phyloP scores from a whole-genome alignment of 2,329 filamentous ascomycete genomes.

The Chalaropsis ovoidea region DNA sequence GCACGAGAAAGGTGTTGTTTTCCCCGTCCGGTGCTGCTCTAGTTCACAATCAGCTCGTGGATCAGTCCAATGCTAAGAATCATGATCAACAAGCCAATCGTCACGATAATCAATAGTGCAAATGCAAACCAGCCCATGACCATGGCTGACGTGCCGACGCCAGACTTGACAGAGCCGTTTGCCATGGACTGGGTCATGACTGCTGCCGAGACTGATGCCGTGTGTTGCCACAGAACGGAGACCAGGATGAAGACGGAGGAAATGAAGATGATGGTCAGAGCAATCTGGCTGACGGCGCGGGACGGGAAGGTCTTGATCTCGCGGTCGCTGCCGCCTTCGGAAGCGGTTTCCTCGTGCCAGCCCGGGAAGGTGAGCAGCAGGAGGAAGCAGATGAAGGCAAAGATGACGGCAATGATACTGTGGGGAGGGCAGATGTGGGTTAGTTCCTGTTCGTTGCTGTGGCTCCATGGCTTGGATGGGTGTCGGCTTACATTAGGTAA shows the following conservation, averaged over 20 bases:
- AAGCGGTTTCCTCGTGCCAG: conserved; percentile 76
- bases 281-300: conserved; percentile 81
- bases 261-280: conserved; percentile 83
- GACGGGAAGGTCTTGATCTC: conserved; percentile 93
- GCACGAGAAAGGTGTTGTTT: background rate
- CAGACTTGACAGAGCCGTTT: conserved; percentile 76
- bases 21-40: background rate
- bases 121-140: conserved; percentile 97
- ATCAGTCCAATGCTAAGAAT: conserved; percentile 84
- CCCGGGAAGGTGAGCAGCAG: conserved; percentile 93
- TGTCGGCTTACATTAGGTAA: conserved; percentile 66
- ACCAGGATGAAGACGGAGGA: conserved; percentile 61
- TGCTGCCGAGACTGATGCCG: conserved; percentile 87
- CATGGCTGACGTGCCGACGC: conserved; percentile 91
- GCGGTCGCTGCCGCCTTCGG: conserved; percentile 61
- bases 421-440: background rate
- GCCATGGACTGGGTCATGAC: conserved; percentile 88
- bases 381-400: conserved; percentile 91
- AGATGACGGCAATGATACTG: conserved; percentile 93
- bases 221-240: conserved; percentile 83
- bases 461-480: background rate
- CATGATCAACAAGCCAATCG: conserved; percentile 90
- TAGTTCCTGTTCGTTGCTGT: background rate
- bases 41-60: conserved; percentile 42
- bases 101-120: conserved; percentile 83